Base-by-base conservation (phyloP, 768 basidiomycete species). In the Kondoa subrosea region DNA sequence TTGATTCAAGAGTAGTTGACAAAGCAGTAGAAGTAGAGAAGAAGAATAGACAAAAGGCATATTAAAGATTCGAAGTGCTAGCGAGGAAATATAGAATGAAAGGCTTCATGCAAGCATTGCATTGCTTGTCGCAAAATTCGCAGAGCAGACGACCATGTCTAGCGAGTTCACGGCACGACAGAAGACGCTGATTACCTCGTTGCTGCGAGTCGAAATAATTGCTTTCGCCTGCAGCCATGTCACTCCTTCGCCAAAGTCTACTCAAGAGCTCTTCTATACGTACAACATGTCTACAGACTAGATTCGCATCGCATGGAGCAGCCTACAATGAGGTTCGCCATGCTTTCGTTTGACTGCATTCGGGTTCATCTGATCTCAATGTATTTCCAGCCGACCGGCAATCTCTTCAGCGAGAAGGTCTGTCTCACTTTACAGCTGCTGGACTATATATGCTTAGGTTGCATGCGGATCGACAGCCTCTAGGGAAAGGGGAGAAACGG, bases 401-500 rank as follows among this genome's bases (percentile, higher is more conserved):
- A 63, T 32, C 61, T 63, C 16, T 63, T 63, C 30, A 33, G 29
- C 33, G 61, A 63, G 34, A 63, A 63, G 61, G 61, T 63, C 8
- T 4, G 34, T 21, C 26, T 63, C 14, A 32, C 30, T 60, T 31
- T 60, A 63, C n/a, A 63, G 3, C 8, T 31, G 25, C 58, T 32
- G 14, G 61, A 8, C 34, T 21, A 63, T 27, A 12, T 3, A 16
- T 3, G n/a, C 16, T 63, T 26, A 33, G 4, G 25, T 8, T 8
- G 14, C 8, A 31, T 27, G 58, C 14, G 30, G 8, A 27, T 31
- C 30, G 27, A 15, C 61, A 63, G 61, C 69, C 72, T 17, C 62
- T 58, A 14, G 25, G 68, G 8, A 26, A 67, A 65, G 75, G 75
- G 26, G 67, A 72, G 65, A 78, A 77, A 72, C 73, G 78, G 60